Evolutionary conservation across 164 flowering plant species (phyloP).

Genomic region (Tetracentron sinense): DNA sequence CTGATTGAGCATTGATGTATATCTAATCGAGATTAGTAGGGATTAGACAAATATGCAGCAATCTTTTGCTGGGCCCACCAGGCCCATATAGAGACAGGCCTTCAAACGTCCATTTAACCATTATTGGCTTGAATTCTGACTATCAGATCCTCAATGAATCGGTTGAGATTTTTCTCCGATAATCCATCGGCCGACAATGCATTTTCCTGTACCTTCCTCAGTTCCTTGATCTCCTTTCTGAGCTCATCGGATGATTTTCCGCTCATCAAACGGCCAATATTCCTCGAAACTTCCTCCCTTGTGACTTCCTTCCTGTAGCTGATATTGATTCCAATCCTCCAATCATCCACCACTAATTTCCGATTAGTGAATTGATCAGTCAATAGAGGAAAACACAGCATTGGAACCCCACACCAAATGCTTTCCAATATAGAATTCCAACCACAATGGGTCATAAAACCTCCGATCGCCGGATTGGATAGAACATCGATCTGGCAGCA

Average conservation of each 20-base stretch:
- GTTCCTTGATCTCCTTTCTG: constrained; percentile 23
- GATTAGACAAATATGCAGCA: no score
- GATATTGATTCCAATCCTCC: constrained; percentile 61
- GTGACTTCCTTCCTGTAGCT: constrained; percentile 16
- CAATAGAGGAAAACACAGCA: constrained; percentile 62
- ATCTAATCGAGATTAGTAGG: no score
- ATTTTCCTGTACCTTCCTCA: constrained; percentile 33
- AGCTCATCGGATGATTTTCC: constrained; percentile 30
- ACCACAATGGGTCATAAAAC: constrained; percentile 78
- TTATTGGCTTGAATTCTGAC: no score
- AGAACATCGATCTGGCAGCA: constrained; percentile 54
- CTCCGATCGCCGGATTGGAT: constrained; percentile 58
- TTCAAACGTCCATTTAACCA: no score
- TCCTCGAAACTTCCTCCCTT: constrained; percentile 37
- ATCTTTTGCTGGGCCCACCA: no score
- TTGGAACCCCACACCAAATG: constrained; percentile 51
- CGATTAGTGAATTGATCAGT: constrained; percentile 80
- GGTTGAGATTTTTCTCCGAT: constrained; percentile 39
- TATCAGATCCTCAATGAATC: constrained; percentile 38
- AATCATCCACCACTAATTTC: constrained; percentile 69
- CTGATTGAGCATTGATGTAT: no score
- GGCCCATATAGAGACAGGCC: no score
- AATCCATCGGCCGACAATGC: constrained; percentile 46
- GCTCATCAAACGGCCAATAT: constrained; percentile 41
- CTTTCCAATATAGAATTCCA: no score